Base-by-base conservation (phyloP, 306 rosid genomes). In the Luffa aegyptiaca region DNA sequence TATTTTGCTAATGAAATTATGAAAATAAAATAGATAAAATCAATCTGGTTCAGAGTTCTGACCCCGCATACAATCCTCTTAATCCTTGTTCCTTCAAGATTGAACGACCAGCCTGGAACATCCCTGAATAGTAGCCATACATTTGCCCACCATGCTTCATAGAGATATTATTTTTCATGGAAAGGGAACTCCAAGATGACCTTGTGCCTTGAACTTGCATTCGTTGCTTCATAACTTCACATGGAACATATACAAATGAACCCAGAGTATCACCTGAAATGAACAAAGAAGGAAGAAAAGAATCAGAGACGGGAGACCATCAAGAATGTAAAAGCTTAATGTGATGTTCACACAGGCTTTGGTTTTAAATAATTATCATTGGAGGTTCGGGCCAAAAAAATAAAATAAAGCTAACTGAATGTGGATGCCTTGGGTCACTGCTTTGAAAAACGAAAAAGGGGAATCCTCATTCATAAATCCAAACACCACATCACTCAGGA, bases 181-280 rank as follows among this genome's bases (percentile, higher is more conserved):
- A 46, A 62, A 78, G 59, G 33, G 95, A 88, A 82, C 84, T 86
- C 98, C 98, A 91, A 77, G 97, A 91, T 55, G 86, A 35, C 81
- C 73, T 48, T 80, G 97, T 89, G 84, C 98, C 97, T 87, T 93
- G 98, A 82, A 93, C 88, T 85, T 93, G 98, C 98, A 93, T 93
- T 20, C 97, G 97, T 74, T 88, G 95, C 88, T 93, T 91, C 81
- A 93, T 93, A 79, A 93, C 98, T 87, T 91, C 98, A 56, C 97
- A 93, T 44, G 98, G 98, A 93, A 93, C 98, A 85, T 91, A 93
- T 53, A 93, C 93, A 89, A 93, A 80, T 61, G 98, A 93, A 84
- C 97, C 97, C 66, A 93, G 90, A 55, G 98, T 91, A 85, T 93
- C 98, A 77, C 98, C 97, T 93, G 91, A 79, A 87, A 86, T 79